Evolutionary conservation across 1,284 basidiomycete species (phyloP), one percentile per base, ranked within the genome.

Genomic region (Cutaneotrichosporon curvatum): DNA sequence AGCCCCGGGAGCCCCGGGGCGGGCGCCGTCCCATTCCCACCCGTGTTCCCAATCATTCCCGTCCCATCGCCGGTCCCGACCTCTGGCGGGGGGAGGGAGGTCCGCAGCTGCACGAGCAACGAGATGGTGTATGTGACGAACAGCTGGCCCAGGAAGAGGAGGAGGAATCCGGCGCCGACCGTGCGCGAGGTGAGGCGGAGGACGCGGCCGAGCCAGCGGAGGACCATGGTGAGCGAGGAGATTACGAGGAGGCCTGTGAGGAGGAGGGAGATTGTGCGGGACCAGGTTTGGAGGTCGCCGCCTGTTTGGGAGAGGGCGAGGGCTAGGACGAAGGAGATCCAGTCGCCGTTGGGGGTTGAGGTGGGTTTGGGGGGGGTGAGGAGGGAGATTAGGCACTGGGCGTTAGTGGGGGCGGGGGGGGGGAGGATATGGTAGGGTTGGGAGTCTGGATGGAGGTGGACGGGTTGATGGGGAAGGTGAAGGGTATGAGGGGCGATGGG

Each of bases 41-140:
- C n/a, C n/a, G n/a, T 28, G 8, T 28, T 28, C 8, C 25, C 25
- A 7, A 12, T 28, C 33, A 15, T 8, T n/a, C n/a, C 33, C 33
- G 33, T 34, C 15, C 33, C n/a, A n/a, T 9, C 6, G 16, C 33
- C n/a, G 33, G 18, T 15, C 19, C 16, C 12, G 14, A 19, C 35
- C 16, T 19, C 19, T 18, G 10, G 35, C 16, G 42, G 35, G 6
- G 42, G 42, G 4, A 44, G 42, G 25, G 28, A 32, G 15, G 43
- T 37, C 36, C 43, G 36, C n/a, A 39, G 43, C 55, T 73, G 71
- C 19, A 73, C 66, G 4, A 73, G 58, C 3, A 73, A 63, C 16
- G 68, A 70, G 47, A 73, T 66, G 15, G 67, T 61, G 40, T 73
- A 73, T 16, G 68, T 68, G 3, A 70, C 59, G 53, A 72, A 70